Base-by-base conservation (phyloP, 1,284 basidiomycete species). In the Limonomyces culmigenus region DNA sequence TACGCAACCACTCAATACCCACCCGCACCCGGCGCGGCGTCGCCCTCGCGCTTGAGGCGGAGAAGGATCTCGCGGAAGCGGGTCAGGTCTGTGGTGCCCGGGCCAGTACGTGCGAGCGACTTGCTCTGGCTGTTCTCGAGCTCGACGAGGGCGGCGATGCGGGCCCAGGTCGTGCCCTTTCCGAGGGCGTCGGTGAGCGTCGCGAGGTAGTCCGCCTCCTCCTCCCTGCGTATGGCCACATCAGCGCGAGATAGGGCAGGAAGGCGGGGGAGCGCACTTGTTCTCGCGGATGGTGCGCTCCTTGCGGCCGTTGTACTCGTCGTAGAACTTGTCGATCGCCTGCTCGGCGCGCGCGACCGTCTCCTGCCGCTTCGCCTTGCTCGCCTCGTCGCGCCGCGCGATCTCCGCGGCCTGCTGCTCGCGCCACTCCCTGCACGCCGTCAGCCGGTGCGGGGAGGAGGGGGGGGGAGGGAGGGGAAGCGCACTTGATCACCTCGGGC, bases 121-220 rank as follows among this genome's bases (percentile, higher is more conserved):
- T 97, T 99, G 63, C 81, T 87, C 59, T 92, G 88, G 39, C 89
- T 95, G 57, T 97, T 96, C 56, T 96, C 76, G 31, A 98, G 67
- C 44, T 92, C 88, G 40, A 97, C 60, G 37, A 83, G 59, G 34
- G 81, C 79, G 50, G 79, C 81, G 50, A 98, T 92, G 19, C 93
- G 78, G 47, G 89, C 76, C 95, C 95, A 98, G 4, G 92, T 92
- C 15, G 93, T 96, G 23, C 93, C 95, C 41, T 75, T 68, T 0
- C 87, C 81, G 38, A 98, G 70, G 16, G 79, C 74, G 36, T 79
- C 76, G 17, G 74, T 72, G 40, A 91, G 64, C 32, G 66, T 60
- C 19, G 76, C 67, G 30, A 88, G 53, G 62, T 86, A 96, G 39
- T 77, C 73, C 27, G 75, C 74, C 57, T 98, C 95, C 45, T 77